phyloP scores from a whole-genome alignment of 2,329 filamentous ascomycete species.

The Ceratocystiopsis minuta region DNA sequence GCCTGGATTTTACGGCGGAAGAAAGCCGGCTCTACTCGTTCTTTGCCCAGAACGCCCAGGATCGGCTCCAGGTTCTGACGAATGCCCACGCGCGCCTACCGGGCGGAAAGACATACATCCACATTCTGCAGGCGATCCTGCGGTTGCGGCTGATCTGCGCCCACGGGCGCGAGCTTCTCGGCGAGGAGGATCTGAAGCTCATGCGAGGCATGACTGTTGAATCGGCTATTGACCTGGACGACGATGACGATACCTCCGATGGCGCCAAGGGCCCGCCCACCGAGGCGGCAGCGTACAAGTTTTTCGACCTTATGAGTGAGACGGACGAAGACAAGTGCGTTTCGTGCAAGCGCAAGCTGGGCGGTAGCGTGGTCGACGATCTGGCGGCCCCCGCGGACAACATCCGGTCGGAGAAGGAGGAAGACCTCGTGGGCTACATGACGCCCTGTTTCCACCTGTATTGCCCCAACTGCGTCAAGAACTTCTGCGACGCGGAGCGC shows the following conservation, averaged over 20 bases:
- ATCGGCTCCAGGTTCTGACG: conserved; percentile 60
- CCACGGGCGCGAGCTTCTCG: conserved; percentile 81
- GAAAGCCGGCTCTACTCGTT: conserved; percentile 68
- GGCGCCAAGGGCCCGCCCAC: conserved; percentile 37
- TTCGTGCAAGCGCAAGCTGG: conserved; percentile 48
- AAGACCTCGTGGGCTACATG: conserved; percentile 57
- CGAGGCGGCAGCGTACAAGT: conserved; percentile 63
- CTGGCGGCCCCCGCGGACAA: conserved; percentile 25
- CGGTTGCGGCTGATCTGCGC: conserved; percentile 81
- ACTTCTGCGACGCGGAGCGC: conserved; percentile 35
- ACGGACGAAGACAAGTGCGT: conserved; percentile 60
- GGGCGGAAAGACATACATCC: conserved; percentile 77
- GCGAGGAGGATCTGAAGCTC: conserved; percentile 61
- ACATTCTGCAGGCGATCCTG: conserved; percentile 81
- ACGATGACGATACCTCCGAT: conserved; percentile 37
- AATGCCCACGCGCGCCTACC: conserved; percentile 46
- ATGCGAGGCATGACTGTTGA: conserved; percentile 68
- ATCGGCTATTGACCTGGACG: conserved; percentile 77
- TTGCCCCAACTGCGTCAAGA: conserved; percentile 54
- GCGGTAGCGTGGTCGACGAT: conserved; percentile 17
- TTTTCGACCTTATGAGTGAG: conserved; percentile 69
- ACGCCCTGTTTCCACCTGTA: conserved; percentile 77
- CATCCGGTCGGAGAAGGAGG: conserved; percentile 38
- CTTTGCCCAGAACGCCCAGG: conserved; percentile 65
- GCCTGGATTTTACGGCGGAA: conserved; percentile 55